Evolutionary conservation across 805 yeast genomes (phyloP).

Genomic region (Lipomyces starkeyi): DNA sequence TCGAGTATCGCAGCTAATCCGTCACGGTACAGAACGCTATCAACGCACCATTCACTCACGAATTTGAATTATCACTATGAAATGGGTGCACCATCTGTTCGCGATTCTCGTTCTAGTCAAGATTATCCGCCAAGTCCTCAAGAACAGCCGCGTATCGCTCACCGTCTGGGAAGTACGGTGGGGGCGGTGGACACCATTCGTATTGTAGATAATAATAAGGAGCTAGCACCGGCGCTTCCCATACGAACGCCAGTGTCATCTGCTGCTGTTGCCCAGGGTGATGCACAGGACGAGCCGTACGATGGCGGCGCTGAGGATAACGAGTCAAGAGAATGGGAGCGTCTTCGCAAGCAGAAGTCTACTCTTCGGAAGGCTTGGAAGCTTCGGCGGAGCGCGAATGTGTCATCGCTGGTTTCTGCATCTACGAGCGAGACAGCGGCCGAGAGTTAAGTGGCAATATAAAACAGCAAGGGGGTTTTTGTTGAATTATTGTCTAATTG

Average conservation of each 20-base stretch:
- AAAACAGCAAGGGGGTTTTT: background rate
- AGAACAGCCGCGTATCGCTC: background rate
- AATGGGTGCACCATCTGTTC: background rate
- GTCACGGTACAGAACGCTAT: conserved; percentile 25
- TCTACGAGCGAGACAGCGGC: background rate
- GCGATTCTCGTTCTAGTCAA: background rate
- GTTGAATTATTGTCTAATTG: background rate
- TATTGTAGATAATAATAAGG: background rate
- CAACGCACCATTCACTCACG: conserved; percentile 19
- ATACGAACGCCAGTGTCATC: background rate
- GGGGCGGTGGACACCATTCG: background rate
- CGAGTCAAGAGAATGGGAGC: conserved; percentile 22
- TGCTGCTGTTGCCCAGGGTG: background rate
- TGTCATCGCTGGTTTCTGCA: background rate
- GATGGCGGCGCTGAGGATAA: background rate
- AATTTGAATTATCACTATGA: conserved; percentile 6
- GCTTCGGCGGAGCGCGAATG: conserved; percentile 6
- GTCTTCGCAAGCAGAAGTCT: conserved; percentile 9
- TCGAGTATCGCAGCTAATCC: conserved; percentile 12
- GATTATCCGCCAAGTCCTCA: background rate
- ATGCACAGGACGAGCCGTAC: background rate
- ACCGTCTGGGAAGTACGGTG: background rate
- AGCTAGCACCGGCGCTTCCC: background rate
- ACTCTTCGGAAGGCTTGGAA: conserved; percentile 22
- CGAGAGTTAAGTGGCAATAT: background rate